Conservation (phyloP, 257 asterid species). For the Capsicum pubescens region DNA sequence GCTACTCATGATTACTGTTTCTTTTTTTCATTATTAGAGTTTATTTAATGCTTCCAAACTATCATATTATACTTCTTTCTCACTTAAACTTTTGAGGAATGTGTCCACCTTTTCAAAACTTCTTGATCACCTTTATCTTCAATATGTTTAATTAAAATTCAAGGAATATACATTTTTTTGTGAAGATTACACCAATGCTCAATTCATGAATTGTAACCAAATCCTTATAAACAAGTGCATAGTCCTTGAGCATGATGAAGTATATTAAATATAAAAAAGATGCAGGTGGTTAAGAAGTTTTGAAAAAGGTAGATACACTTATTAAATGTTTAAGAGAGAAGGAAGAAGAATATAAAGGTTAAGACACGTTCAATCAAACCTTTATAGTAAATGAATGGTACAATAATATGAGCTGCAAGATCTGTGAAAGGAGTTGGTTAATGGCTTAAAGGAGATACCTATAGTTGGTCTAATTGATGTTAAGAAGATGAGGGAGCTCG, state of each 20-base stretch:
- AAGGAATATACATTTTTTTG: too few relatives aligned
- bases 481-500: conserved; percentile 37
- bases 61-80: too few relatives aligned
- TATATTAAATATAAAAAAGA: conserved; percentile 45
- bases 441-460: conserved; percentile 66
- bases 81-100: too few relatives aligned
- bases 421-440: conserved; percentile 79
- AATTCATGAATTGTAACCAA: too few relatives aligned
- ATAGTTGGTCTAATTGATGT: conserved; percentile 25
- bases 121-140: too few relatives aligned
- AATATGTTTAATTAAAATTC: too few relatives aligned
- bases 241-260: conserved; percentile 39
- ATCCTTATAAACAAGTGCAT: too few relatives aligned
- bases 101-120: too few relatives aligned
- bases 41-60: too few relatives aligned
- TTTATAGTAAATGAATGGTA: conserved; percentile 66
- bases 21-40: too few relatives aligned
- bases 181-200: too few relatives aligned
- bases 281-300: conserved; percentile 64
- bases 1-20: too few relatives aligned
- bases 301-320: conserved; percentile 51
- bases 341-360: conserved; percentile 60
- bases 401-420: conserved; percentile 73
- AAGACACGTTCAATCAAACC: conserved; percentile 55
- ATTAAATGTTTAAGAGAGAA: conserved; percentile 64